Evolutionary conservation across 2,329 filamentous ascomycete species (phyloP).

Genomic region (Pyrenophora seminiperda): DNA sequence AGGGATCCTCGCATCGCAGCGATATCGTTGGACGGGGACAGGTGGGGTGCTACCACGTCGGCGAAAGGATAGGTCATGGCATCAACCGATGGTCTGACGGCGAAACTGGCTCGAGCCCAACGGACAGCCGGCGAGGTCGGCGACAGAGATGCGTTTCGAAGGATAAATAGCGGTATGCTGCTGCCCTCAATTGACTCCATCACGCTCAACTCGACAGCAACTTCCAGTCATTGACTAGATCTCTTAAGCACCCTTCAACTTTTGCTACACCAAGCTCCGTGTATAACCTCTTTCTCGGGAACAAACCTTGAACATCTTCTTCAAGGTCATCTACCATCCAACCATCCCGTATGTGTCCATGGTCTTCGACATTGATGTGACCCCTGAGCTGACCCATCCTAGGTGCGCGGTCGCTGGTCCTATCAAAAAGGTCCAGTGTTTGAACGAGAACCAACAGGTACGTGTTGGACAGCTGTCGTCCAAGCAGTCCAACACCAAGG

Average conservation of each 20-base stretch:
- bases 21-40: conserved; percentile 51
- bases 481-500: conserved; percentile 35
- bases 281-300: conserved; percentile 28
- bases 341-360: conserved; percentile 40
- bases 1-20: conserved; percentile 52
- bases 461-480: conserved; percentile 30
- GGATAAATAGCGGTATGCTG: conserved; percentile 50
- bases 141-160: conserved; percentile 33
- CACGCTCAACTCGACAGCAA: conserved; percentile 35
- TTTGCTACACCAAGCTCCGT: conserved; percentile 37
- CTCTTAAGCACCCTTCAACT: conserved; percentile 32
- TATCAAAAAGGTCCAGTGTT: conserved; percentile 31
- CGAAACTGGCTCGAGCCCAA: conserved; percentile 37
- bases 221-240: conserved; percentile 38
- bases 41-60: conserved; percentile 51
- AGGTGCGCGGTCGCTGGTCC: conserved; percentile 28
- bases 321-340: conserved; percentile 34
- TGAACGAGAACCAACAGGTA: conserved; percentile 37
- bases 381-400: conserved; percentile 39
- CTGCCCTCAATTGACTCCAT: conserved; percentile 32
- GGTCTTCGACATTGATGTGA: conserved; percentile 27
- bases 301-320: conserved; percentile 13
- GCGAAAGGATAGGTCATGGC: conserved; percentile 46
- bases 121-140: conserved; percentile 30
- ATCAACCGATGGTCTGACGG: conserved; percentile 45